These are phyloP conservation scores for Sarocladium kiliense DNA, from an alignment of 2,329 filamentous ascomycete species.

Conservation along the genomic window DNA sequence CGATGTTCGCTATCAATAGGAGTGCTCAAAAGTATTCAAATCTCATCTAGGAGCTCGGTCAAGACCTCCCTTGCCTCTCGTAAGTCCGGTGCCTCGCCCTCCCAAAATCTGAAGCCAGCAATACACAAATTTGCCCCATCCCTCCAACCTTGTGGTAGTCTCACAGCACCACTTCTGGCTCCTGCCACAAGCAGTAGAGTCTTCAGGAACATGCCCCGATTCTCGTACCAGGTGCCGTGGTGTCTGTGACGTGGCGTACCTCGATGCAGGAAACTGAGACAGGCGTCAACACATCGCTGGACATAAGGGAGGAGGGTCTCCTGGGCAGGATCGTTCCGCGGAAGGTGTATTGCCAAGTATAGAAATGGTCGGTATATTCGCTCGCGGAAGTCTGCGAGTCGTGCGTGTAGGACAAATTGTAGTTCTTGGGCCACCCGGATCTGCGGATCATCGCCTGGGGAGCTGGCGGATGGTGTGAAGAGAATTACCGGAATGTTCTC, in stretches of 20 bases:
- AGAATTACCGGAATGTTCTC: not conserved
- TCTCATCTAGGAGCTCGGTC: not conserved
- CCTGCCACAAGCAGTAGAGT: not conserved
- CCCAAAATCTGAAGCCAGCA: not conserved
- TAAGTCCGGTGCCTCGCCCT: not conserved
- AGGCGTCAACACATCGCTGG: not conserved
- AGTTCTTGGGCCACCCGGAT: not conserved
- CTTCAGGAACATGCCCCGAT: not conserved
- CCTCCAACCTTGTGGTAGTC: not conserved
- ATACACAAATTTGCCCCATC: not conserved
- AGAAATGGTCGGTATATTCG: conserved; percentile 7
- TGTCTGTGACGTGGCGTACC: not conserved
- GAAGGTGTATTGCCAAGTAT: not conserved
- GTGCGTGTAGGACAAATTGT: not conserved
- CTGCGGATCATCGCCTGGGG: not conserved
- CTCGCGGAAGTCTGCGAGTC: not conserved
- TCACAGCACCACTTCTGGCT: not conserved
- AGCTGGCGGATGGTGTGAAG: not conserved
- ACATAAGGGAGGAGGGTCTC: not conserved
- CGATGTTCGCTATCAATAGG: no score
- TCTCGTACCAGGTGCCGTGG: not conserved
- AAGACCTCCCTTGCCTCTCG: not conserved
- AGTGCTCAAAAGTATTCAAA: not conserved
- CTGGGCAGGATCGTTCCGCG: not conserved
- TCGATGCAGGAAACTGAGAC: not conserved